Conservation (phyloP, 2,329 filamentous ascomycete species). For the Colletotrichum tamarilloi region DNA sequence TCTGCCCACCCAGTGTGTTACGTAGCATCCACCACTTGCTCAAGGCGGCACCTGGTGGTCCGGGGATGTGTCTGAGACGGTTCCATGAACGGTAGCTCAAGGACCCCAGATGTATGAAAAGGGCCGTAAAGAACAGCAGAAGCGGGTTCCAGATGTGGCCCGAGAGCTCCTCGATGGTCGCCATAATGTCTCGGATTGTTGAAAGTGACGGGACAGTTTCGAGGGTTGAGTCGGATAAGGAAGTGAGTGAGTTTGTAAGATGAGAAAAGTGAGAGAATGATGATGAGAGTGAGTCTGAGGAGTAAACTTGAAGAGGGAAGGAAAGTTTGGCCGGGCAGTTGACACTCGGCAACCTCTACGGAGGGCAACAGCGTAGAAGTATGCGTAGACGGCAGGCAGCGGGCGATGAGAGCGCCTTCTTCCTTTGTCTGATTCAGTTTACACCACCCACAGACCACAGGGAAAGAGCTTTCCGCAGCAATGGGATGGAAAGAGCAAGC, state of each 20-base stretch:
- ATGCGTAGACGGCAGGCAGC: not conserved
- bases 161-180: not conserved
- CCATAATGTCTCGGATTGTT: constrained; percentile 15
- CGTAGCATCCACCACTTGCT: constrained; percentile 48
- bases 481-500: not conserved
- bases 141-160: constrained; percentile 11
- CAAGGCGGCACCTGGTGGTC: constrained; percentile 46
- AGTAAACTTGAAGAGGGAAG: not conserved
- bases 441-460: not conserved
- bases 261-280: not conserved
- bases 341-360: not conserved
- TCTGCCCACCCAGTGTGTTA: constrained; percentile 38
- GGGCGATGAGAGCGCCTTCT: not conserved
- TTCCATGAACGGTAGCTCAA: constrained; percentile 42
- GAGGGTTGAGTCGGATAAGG: not conserved
- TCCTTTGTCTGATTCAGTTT: not conserved
- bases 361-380: constrained; percentile 4
- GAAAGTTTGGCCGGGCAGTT: not conserved
- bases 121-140: constrained; percentile 9
- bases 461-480: not conserved
- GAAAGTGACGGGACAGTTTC: not conserved
- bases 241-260: not conserved
- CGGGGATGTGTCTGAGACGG: constrained; percentile 48
- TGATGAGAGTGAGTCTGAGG: not conserved
- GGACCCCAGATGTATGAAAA: constrained; percentile 26